Base-by-base conservation (phyloP, 2,329 filamentous ascomycete species). In the Pseudogymnoascus sp. region DNA sequence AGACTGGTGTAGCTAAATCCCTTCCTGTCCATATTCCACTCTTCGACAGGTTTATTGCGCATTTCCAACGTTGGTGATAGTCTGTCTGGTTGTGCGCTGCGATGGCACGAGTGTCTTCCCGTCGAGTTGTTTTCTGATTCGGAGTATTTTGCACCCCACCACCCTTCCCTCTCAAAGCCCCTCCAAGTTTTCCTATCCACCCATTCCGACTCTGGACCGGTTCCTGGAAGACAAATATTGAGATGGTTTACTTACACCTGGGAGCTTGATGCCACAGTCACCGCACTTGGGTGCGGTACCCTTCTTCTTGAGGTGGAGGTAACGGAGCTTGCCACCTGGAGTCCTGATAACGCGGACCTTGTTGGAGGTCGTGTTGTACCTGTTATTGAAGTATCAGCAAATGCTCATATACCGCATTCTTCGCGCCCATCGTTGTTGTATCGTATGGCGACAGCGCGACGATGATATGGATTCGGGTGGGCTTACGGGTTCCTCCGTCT, bases 251-350 rank as follows among this genome's bases (percentile, higher is more conserved):
- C 92, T 90, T 91, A 99, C 93, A 81, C 95, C 95, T 78, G 92
- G 87, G 77, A 99, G 90, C 85, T 98, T 98, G 84, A 87, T 87
- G 78, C 95, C 95, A 79, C 96, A 99, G 86, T 99, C 95, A 86
- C 96, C 91, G 80, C 95, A 99, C 87, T 99, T 99, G 78, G 95
- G 95, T 71, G 93, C 90, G 79, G 92, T 96, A 75, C 93, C 95
- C 80, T 89, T 90, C 92, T 99, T 99, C 90, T 98, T 98, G 85
- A 97, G 93, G 89, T 99, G 93, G 75, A 98, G 90, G 79, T 96
- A 89, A 80, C 95, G 89, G 77, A 96, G 88, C 80, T 93, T 87
- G 79, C 95, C 95, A 80, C 95, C 96, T 73, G 96, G 95, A 73
- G 95, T 99, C 87, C 95, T 95, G 81, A 96, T 80, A 77, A 96